Evolutionary conservation across 2,329 filamentous ascomycete species (phyloP).

Genomic region (Cladosporium sp.): DNA sequence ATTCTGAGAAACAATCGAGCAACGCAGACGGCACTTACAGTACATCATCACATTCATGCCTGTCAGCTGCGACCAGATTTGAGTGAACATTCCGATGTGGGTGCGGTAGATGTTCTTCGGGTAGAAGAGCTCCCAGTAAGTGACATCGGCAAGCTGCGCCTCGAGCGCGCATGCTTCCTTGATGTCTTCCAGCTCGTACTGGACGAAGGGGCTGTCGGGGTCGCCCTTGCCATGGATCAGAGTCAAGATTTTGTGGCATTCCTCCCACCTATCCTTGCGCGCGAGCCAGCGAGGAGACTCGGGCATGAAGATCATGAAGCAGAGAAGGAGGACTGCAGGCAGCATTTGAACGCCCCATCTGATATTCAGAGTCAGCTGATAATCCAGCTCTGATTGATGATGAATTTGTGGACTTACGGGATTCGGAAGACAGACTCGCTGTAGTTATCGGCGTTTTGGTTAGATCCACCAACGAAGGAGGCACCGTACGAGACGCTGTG

Average conservation of each 20-base stretch:
- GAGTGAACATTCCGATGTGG: constrained; percentile 66
- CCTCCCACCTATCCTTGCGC: constrained; percentile 48
- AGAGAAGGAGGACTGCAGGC: constrained; percentile 41
- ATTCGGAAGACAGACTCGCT: constrained; percentile 51
- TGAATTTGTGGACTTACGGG: constrained; percentile 37
- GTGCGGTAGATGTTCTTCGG: constrained; percentile 69
- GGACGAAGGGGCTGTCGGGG: constrained; percentile 54
- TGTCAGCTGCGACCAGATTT: constrained; percentile 72
- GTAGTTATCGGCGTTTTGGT: constrained; percentile 19
- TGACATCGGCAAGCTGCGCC: constrained; percentile 67
- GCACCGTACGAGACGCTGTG: constrained; percentile 60
- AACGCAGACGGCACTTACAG: background rate
- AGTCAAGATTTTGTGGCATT: constrained; percentile 43
- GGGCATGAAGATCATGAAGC: constrained; percentile 45
- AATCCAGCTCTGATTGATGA: background rate
- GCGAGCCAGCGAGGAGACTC: constrained; percentile 50
- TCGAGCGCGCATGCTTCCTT: constrained; percentile 69
- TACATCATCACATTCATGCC: constrained; percentile 72
- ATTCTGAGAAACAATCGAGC: background rate
- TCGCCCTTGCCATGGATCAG: constrained; percentile 44
- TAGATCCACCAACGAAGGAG: constrained; percentile 55
- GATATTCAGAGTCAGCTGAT: constrained; percentile 41
- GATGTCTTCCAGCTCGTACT: constrained; percentile 70
- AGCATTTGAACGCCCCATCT: constrained; percentile 47
- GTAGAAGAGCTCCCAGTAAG: constrained; percentile 68